Evolutionary conservation across 2,329 filamentous ascomycete species (phyloP).

Genomic region (Fusarium piperis): DNA sequence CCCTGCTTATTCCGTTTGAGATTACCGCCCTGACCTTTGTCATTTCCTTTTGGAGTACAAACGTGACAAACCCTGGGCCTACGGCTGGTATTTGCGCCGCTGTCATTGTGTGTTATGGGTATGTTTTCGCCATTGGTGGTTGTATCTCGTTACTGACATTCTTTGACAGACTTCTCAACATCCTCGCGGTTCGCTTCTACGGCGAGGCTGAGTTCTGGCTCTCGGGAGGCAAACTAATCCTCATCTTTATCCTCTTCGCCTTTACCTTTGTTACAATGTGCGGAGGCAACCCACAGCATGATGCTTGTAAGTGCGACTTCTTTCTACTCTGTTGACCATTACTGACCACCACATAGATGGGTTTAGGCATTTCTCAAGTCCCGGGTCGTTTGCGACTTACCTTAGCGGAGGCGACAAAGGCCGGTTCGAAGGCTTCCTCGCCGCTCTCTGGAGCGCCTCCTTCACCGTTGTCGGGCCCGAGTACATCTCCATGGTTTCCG

Average conservation of each 20-base stretch:
- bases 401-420: constrained; percentile 69
- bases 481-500: constrained; percentile 71
- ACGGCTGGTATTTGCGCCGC: constrained; percentile 57
- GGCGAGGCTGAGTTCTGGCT: constrained; percentile 59
- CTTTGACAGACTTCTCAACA: constrained; percentile 46
- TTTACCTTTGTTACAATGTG: constrained; percentile 69
- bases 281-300: constrained; percentile 66
- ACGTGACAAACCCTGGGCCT: constrained; percentile 46
- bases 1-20: constrained; percentile 61
- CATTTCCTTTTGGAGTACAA: constrained; percentile 59
- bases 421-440: constrained; percentile 72
- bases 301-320: constrained; percentile 47
- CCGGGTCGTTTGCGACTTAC: constrained; percentile 62
- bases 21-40: constrained; percentile 61
- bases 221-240: constrained; percentile 54
- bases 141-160: neutral
- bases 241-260: constrained; percentile 58
- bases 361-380: constrained; percentile 73
- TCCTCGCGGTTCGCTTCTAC: constrained; percentile 53
- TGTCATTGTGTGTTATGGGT: constrained; percentile 54
- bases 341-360: constrained; percentile 48
- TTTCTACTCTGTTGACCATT: neutral
- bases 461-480: constrained; percentile 71
- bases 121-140: neutral
- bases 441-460: constrained; percentile 67